Conservation (phyloP, 208 protist genomes). For the Borovskyia barvae region DNA sequence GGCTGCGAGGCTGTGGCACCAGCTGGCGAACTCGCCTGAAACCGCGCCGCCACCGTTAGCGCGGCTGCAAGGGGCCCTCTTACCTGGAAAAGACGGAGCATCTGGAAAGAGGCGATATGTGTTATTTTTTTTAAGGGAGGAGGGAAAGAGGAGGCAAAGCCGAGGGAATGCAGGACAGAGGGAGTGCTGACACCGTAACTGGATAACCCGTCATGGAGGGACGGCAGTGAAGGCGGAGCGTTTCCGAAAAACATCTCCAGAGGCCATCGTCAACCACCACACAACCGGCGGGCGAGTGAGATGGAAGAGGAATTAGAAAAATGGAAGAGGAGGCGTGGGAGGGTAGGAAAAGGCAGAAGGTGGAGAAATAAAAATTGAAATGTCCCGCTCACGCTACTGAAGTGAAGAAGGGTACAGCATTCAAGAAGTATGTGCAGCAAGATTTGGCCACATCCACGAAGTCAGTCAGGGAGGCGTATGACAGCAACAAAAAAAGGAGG, state of each 20-base stretch:
- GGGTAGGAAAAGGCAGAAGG: not conserved
- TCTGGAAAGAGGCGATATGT: slow-evolving; percentile 5
- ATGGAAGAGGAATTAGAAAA: not conserved
- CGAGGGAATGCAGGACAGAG: too few species aligned
- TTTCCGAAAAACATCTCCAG: too few species aligned
- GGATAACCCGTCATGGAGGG: too few species aligned
- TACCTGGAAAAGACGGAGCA: slow-evolving; percentile 36
- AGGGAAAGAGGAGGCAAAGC: too few species aligned
- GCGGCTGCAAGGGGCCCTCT: slow-evolving; percentile 5
- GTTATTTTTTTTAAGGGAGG: slow-evolving; percentile 7
- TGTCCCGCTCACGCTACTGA: not conserved
- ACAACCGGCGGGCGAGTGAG: too few species aligned
- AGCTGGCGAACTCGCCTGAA: slow-evolving; percentile 8
- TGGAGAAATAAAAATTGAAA: slow-evolving; percentile 1
- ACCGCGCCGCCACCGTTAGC: slow-evolving; percentile 11
- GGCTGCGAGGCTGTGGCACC: not conserved
- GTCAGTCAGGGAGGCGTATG: too few species aligned
- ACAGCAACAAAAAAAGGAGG: not conserved
- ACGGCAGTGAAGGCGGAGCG: too few species aligned
- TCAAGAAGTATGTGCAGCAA: not conserved
- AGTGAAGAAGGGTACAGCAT: not conserved
- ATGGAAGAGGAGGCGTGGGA: not conserved
- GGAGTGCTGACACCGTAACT: too few species aligned
- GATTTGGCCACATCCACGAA: too few species aligned
- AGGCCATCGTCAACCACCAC: too few species aligned